Base-by-base conservation (phyloP, 768 basidiomycete genomes). In the Brasilioporus rufonigricans region DNA sequence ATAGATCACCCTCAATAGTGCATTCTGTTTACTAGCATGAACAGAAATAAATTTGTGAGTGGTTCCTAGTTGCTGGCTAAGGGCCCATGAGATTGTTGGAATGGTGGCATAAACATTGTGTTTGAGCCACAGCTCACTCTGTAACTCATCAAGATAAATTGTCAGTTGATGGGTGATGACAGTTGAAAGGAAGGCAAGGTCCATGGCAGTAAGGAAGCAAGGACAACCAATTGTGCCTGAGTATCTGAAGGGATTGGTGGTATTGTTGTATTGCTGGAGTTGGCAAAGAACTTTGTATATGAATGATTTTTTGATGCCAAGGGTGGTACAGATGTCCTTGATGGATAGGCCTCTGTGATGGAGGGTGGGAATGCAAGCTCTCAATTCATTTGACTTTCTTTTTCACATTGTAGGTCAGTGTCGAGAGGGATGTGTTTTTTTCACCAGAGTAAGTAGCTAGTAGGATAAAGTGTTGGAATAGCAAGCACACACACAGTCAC, bases 21-120 rank as follows among this genome's bases (percentile, higher is more conserved):
- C 19, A 24, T 43, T 43, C 12, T 11, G 12, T 26, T 43, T 12
- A 16, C 1, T 5, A 6, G 40, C 40, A 31, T 1, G 1, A 9
- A 21, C n/a, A n/a, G 61, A 58, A 26, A 56, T 32, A 4, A 14
- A 1, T 8, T 58, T 58, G 19, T 10, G n/a, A 21, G 23, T 58
- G 8, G 55, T 3, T 1, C 18, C 27, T 24, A 55, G 53, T 14
- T 19, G 6, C 11, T 45, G 31, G 3, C n/a, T n/a, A n/a, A 59
- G 36, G 9, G 55, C 26, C 7, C 11, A 9, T 5, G 16, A 4
- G 2, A 59, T 1, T 1, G 36, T 59, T 3, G 36, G 16, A 36
- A 58, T 35, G 1, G 47, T 48, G 0, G 19, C 41, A 8, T 10
- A 12, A 11, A 44, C 35, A 19, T 6, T 5, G 12, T 3, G 5